Conservation (phyloP, 371 early-diverging fungal species). For the Mucor plumbeus region DNA sequence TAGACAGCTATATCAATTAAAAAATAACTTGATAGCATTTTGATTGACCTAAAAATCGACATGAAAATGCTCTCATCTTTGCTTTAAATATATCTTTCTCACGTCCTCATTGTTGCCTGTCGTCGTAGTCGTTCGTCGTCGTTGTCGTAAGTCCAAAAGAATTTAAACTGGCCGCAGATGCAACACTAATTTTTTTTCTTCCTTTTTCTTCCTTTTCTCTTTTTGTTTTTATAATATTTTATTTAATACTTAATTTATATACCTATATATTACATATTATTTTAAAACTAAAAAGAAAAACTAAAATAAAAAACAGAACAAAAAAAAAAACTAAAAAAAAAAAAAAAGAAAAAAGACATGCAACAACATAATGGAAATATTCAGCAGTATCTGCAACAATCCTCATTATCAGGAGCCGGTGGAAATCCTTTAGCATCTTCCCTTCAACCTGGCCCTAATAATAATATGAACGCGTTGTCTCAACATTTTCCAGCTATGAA, state of each 20-base stretch:
- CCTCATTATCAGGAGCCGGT: slow-evolving; percentile 34
- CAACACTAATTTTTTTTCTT: neutral
- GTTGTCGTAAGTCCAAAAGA: slow-evolving; percentile 3
- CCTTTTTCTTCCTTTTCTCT: neutral
- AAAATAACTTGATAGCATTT: neutral
- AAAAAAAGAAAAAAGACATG: slow-evolving; percentile 4
- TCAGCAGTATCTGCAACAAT: slow-evolving; percentile 51
- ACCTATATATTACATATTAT: neutral
- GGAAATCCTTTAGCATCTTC: slow-evolving; percentile 29
- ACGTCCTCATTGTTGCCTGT: neutral
- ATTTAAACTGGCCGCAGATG: slow-evolving; percentile 1
- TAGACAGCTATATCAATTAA: neutral
- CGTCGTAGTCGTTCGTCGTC: neutral
- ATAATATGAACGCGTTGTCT: slow-evolving; percentile 36
- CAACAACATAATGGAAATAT: slow-evolving; percentile 23
- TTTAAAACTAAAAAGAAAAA: neutral
- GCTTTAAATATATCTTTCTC: neutral
- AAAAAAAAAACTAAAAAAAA: neutral
- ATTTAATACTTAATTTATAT: slow-evolving; percentile 4
- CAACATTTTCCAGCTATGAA: slow-evolving; percentile 45
- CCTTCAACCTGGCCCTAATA: slow-evolving; percentile 20
- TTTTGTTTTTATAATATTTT: slow-evolving; percentile 1
- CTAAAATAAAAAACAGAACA: neutral
- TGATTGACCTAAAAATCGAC: neutral
- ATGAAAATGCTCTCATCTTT: too few species aligned